A percentile compares a stretch with the other conserved stretches of the same genome.
These are phyloP conservation scores for Quillaja saponaria DNA, from an alignment of 306 rosid genomes.

Conservation along the genomic window DNA sequence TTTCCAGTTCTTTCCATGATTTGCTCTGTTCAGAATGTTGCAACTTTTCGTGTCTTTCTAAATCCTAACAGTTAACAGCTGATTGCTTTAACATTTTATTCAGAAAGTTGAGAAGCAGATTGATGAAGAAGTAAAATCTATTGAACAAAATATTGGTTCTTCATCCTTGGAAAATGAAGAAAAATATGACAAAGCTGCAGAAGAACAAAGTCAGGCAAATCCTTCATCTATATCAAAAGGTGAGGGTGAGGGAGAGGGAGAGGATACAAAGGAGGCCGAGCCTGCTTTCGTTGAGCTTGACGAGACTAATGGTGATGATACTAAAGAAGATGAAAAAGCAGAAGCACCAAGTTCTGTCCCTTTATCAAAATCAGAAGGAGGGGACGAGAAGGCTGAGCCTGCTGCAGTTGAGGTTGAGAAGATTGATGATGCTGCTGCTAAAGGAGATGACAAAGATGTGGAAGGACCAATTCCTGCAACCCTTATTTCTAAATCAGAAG, in stretches of 20 bases:
- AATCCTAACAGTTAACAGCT: background rate
- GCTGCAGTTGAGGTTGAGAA: conserved; percentile 31
- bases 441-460: conserved; percentile 23
- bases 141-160: conserved; percentile 30
- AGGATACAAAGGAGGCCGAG: conserved; percentile 17
- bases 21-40: background rate
- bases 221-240: conserved; percentile 27
- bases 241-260: conserved; percentile 20
- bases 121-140: conserved; percentile 41
- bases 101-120: conserved; percentile 53
- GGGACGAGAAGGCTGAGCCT: conserved; percentile 11
- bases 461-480: conserved; percentile 6
- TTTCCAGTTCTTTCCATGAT: too few species aligned
- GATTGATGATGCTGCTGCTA: conserved; percentile 26
- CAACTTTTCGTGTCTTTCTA: background rate
- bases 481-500: background rate
- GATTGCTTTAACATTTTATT: conserved; percentile 11
- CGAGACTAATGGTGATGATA: too few species aligned
- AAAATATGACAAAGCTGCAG: conserved; percentile 39
- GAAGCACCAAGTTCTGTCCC: too few species aligned
- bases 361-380: too few species aligned
- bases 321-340: too few species aligned
- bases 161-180: conserved; percentile 40
- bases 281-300: background rate
- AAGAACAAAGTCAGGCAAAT: conserved; percentile 15